phyloP scores from a whole-genome alignment of 306 rosid species.

The Arachis stenosperma region DNA sequence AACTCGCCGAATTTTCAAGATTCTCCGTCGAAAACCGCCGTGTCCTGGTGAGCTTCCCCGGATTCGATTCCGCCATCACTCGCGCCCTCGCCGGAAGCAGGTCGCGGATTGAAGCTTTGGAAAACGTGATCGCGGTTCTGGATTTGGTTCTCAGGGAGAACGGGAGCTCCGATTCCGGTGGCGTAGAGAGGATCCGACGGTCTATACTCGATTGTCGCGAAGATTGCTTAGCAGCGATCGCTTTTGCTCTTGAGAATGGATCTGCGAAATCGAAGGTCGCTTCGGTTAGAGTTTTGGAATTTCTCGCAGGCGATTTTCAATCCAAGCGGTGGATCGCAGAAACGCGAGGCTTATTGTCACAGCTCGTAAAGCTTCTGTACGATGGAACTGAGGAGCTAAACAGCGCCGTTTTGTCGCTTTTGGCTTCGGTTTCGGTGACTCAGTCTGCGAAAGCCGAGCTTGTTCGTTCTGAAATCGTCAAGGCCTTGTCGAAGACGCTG shows the following conservation, averaged over 20 bases:
- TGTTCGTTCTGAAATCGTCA: conserved; percentile 46
- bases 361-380: conserved; percentile 35
- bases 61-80: conserved; percentile 43
- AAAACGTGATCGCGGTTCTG: conserved; percentile 40
- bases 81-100: conserved; percentile 36
- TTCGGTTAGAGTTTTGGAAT: conserved; percentile 44
- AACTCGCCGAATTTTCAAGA: conserved; percentile 39
- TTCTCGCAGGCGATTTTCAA: conserved; percentile 45
- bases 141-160: conserved; percentile 33
- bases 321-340: conserved; percentile 49
- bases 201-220: conserved; percentile 38
- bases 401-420: conserved; percentile 49
- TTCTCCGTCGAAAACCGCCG: conserved; percentile 40
- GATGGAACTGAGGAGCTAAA: background rate
- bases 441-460: conserved; percentile 48
- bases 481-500: conserved; percentile 32
- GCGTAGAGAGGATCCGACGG: conserved; percentile 25
- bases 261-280: conserved; percentile 44
- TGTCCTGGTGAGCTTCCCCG: conserved; percentile 37
- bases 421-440: conserved; percentile 41
- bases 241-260: conserved; percentile 40
- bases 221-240: conserved; percentile 41
- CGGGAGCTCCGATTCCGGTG: background rate
- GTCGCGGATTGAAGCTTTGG: conserved; percentile 31
- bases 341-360: conserved; percentile 37